These are phyloP conservation scores for Capsicum pubescens DNA, from an alignment of 257 asterid species.

Conservation along the genomic window DNA sequence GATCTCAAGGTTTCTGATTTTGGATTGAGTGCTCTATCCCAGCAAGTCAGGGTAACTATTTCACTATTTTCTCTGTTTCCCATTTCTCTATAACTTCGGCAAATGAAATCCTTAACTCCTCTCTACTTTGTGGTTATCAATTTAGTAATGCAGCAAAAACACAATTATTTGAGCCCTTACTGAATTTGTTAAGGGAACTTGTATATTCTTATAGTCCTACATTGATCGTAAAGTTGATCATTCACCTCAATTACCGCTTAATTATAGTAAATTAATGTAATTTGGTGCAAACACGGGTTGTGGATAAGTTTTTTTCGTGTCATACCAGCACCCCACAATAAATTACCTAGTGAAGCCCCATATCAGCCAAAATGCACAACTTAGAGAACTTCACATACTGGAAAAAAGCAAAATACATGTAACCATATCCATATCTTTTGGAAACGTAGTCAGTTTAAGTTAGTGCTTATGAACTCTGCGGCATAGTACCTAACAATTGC, in stretches of 20 bases:
- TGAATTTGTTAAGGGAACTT: neutral
- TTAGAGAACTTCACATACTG: neutral
- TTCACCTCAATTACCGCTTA: neutral
- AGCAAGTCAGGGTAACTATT: conserved; percentile 84
- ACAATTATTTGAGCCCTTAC: neutral
- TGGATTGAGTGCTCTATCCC: conserved; percentile 95
- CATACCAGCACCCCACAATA: neutral
- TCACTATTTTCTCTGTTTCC: conserved; percentile 25
- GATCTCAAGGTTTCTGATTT: conserved; percentile 94
- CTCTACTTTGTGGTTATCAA: conserved; percentile 18
- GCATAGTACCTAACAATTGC: neutral
- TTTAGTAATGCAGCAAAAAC: neutral
- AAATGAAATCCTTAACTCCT: neutral
- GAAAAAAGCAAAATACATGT: neutral
- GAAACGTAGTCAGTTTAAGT: neutral
- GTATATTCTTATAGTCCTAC: neutral
- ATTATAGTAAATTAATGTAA: neutral
- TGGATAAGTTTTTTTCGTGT: neutral
- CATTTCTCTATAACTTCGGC: neutral
- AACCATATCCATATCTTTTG: neutral
- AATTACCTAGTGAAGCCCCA: neutral
- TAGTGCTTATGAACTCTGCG: neutral
- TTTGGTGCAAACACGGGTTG: neutral
- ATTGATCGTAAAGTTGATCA: neutral
- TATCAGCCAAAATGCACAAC: neutral